These are phyloP conservation scores for Sabuloglossum arenarium DNA, from an alignment of 495 filamentous ascomycete genomes.

Conservation along the genomic window DNA sequence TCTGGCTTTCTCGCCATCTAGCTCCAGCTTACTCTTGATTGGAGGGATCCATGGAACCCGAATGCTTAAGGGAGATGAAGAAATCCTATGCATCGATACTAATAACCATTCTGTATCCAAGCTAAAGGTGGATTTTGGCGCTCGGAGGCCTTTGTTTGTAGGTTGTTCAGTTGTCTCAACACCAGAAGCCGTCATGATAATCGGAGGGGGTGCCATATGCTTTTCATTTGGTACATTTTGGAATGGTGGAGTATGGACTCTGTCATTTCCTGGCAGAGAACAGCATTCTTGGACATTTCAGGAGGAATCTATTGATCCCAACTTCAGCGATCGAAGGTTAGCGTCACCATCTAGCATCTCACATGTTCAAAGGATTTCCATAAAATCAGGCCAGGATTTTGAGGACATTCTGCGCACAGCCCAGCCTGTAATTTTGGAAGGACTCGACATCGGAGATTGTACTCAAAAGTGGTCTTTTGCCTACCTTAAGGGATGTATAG, in stretches of 20 bases:
- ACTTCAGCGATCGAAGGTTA: background rate
- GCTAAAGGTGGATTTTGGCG: background rate
- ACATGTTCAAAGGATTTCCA: conserved; percentile 23
- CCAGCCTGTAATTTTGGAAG: conserved; percentile 45
- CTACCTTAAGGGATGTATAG: conserved; percentile 44
- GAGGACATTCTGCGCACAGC: conserved; percentile 30
- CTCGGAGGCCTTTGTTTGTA: conserved; percentile 36
- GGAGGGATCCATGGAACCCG: conserved; percentile 24
- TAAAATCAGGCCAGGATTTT: conserved; percentile 35
- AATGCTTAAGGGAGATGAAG: conserved; percentile 10
- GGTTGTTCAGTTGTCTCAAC: conserved; percentile 30
- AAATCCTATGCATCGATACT: conserved; percentile 12
- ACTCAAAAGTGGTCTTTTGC: conserved; percentile 42
- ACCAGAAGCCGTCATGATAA: conserved; percentile 29
- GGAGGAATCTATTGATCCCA: background rate
- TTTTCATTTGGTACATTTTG: conserved; percentile 73
- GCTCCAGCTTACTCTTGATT: conserved; percentile 15
- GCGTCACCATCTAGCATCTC: background rate
- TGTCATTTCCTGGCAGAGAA: conserved; percentile 8
- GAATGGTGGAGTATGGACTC: conserved; percentile 36
- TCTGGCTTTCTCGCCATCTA: background rate
- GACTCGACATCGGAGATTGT: conserved; percentile 45
- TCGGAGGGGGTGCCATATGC: conserved; percentile 72
- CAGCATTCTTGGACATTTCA: background rate
- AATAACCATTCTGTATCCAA: background rate